Base-by-base conservation (phyloP, 805 yeast genomes). In the Saturnispora sanitii region DNA sequence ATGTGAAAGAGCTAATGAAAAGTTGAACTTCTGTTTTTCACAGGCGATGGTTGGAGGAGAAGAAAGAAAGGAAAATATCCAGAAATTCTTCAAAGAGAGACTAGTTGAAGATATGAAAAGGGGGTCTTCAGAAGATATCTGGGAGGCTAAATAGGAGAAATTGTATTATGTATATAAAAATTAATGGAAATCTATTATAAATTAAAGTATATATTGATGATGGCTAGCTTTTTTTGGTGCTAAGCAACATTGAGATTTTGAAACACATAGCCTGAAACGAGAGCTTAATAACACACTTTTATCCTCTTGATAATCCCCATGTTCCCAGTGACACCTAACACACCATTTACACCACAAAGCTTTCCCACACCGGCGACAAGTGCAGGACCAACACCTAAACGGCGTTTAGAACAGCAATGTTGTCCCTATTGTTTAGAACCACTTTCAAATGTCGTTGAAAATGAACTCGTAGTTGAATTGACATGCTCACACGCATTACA, bases 121-220 rank as follows among this genome's bases (percentile, higher is more conserved):
- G 37, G 95, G 95, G 2, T 76, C 82, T 49, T 77, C 90, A 39
- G 95, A 88, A 56, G 90, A 83, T 53, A 68, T 90, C 7, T 90
- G 97, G 97, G 74, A 72, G 40, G 50, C 60, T 8, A 46, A n/a
- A 11, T 27, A 16, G n/a, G n/a, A n/a, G 52, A 33, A 47, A 46
- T 29, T 47, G 33, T n/a, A n/a, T n/a, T n/a, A n/a, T n/a, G n/a
- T n/a, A n/a, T n/a, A 27, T 27, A 11, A 13, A 5, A 27, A 11
- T 5, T 27, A 13, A 27, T 9, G 4, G 4, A 27, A 27, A 11
- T 11, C 7, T 27, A 9, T 9, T 5, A 11, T 27, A 11, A 5
- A 37, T 11, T 17, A 19, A 15, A 19, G 30, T 29, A 29, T 15
- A 18, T 37, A 26, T 37, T 15, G 6, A 19, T 21, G 16, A n/a